phyloP scores from a whole-genome alignment of 2,329 filamentous ascomycete genomes.

The Gnomoniopsis sp. region DNA sequence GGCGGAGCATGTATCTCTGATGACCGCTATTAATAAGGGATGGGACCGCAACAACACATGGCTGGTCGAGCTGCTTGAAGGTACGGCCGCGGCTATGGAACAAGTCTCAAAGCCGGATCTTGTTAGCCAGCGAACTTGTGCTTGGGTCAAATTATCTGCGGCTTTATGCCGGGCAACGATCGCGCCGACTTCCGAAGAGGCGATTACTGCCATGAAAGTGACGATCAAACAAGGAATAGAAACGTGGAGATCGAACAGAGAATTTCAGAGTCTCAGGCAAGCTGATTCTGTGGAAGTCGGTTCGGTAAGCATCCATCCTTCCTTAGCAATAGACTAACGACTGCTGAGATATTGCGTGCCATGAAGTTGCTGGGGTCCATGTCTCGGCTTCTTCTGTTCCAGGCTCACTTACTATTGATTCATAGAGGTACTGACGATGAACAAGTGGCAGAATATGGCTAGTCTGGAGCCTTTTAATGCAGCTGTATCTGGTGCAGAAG shows the following conservation, averaged over 20 bases:
- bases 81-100: not conserved
- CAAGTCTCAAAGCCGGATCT: constrained; percentile 8
- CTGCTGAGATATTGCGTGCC: not conserved
- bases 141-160: constrained; percentile 9
- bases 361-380: too few species aligned
- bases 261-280: not conserved
- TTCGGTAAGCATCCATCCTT: not conserved
- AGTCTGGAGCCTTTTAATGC: not conserved
- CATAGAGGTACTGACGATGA: not conserved
- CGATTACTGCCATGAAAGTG: constrained; percentile 1
- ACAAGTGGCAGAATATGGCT: not conserved
- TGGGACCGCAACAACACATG: not conserved
- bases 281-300: not conserved
- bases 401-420: not conserved
- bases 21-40: not conserved
- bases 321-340: not conserved
- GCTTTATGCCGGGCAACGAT: constrained; percentile 5
- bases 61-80: not conserved
- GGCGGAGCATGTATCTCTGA: not conserved
- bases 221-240: not conserved
- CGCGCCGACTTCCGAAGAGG: not conserved
- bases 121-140: constrained; percentile 12
- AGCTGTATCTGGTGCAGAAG: not conserved
- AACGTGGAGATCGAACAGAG: not conserved
- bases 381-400: too few species aligned